Base-by-base conservation (phyloP, 1,284 basidiomycete species). In the Exsudoporus floridanus region DNA sequence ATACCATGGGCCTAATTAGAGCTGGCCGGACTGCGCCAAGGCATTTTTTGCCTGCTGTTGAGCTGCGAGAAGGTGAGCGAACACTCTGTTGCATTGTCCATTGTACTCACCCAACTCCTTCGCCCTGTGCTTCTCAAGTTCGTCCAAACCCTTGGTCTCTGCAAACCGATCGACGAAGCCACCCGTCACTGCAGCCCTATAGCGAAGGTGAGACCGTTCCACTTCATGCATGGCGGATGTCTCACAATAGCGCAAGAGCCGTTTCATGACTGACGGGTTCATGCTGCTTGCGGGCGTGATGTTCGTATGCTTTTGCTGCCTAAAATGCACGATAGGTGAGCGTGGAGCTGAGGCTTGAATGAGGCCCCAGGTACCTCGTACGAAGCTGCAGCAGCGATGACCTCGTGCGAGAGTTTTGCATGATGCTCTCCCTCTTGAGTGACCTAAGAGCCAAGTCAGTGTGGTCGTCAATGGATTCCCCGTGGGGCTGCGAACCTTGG, bases 261-360 rank as follows among this genome's bases (percentile, higher is more conserved):
- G 49, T 61, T n/a, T 51, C 40, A 19, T 67, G 66, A 10, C 38
- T 67, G 28, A 51, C 50, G 7, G 67, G 66, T 25, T 60, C 51
- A 6, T 67, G 64, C 1, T 57, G 33, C 10, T 5, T 13, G 10
- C 4, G 36, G 44, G 63, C 38, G 38, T 67, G 64, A 2, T 66
- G 5, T 46, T 65, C 53, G 46, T 70, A 67, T 1, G 55, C 57
- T 38, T 71, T 71, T 4, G 64, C 64, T 23, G 60, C 67, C 66
- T 70, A 8, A n/a, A 16, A 34, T 16, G n/a, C 18, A 27, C 13
- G 19, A 34, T 8, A 8, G 18, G 25, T 52, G 38, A 46, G 58
- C 35, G 13, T 19, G 19, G 18, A 14, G 9, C 12, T 8, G 23
- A 12, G n/a, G 25, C 19, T 25, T 25, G 4, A 40, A 18, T 9